Conservation (phyloP, 2,329 filamentous ascomycete genomes). For the Trichoderma aggressivum region DNA sequence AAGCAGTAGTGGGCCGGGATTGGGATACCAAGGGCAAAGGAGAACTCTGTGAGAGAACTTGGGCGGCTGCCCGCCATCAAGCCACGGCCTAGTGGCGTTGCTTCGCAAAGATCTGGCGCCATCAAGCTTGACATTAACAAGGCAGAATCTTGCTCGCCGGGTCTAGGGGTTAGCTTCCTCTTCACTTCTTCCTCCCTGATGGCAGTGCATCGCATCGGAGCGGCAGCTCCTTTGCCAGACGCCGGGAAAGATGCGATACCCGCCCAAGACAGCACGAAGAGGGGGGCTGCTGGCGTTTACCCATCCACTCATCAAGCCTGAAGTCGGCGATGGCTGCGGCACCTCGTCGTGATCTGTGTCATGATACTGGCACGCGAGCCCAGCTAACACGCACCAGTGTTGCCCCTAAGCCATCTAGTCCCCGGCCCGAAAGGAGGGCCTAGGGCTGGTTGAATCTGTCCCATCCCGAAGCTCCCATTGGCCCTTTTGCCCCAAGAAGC, state of each 20-base stretch:
- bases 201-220: background rate
- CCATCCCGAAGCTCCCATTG: background rate
- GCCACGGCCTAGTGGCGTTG: background rate
- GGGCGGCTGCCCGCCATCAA: background rate
- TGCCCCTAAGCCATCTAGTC: background rate
- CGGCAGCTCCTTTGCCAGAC: background rate
- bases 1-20: background rate
- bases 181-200: background rate
- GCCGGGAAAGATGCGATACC: conserved; percentile 13
- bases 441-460: background rate
- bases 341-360: background rate
- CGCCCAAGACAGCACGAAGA: background rate
- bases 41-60: background rate
- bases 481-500: background rate
- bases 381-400: background rate
- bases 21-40: background rate
- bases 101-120: background rate
- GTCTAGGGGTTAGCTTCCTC: background rate
- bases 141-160: background rate
- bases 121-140: background rate
- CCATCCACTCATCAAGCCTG: background rate
- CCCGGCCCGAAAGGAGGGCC: background rate
- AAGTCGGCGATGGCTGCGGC: background rate
- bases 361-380: background rate
- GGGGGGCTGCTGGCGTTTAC: conserved; percentile 11